Conservation (phyloP, 1,284 basidiomycete species). For the Coriolopsis trogii region DNA sequence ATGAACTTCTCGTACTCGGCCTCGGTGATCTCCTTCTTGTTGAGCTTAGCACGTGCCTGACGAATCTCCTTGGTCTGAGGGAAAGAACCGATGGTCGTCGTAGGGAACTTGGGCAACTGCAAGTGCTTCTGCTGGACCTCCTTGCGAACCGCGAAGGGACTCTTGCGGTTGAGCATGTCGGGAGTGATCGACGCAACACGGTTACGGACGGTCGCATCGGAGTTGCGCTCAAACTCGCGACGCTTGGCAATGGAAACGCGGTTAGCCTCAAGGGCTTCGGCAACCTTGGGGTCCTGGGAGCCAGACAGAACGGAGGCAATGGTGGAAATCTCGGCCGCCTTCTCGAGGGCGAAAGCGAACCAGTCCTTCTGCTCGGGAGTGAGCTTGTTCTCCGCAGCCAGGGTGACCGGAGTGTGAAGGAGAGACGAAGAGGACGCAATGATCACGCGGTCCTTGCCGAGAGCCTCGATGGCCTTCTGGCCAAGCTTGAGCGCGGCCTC, state of each 20-base stretch:
- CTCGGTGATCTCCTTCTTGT: slow-evolving; percentile 89
- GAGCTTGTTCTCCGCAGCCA: slow-evolving; percentile 93
- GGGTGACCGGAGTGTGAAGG: slow-evolving; percentile 96
- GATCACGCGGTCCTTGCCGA: slow-evolving; percentile 89
- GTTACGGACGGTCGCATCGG: slow-evolving; percentile 95
- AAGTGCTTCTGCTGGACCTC: slow-evolving; percentile 90
- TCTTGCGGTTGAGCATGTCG: slow-evolving; percentile 90
- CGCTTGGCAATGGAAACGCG: slow-evolving; percentile 92
- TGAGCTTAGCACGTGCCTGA: slow-evolving; percentile 91
- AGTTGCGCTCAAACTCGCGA: slow-evolving; percentile 94
- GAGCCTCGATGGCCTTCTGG: slow-evolving; percentile 82
- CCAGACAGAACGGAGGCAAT: slow-evolving; percentile 85
- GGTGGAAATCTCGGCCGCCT: slow-evolving; percentile 89
- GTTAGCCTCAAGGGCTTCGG: slow-evolving; percentile 85
- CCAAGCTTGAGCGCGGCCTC: slow-evolving; percentile 81
- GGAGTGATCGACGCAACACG: slow-evolving; percentile 92
- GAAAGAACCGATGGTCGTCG: slow-evolving; percentile 99
- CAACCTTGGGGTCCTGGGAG: slow-evolving; percentile 75
- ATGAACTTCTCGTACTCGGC: slow-evolving; percentile 98
- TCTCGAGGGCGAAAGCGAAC: slow-evolving; percentile 99
- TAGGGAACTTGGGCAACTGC: slow-evolving; percentile 96
- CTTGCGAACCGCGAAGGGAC: slow-evolving; percentile 86
- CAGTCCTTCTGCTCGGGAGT: slow-evolving; percentile 92
- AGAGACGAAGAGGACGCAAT: slow-evolving; percentile 97
- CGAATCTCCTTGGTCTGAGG: slow-evolving; percentile 99